Evolutionary conservation across 495 filamentous ascomycete species (phyloP).

Genomic region (Trichoderma erinaceum): DNA sequence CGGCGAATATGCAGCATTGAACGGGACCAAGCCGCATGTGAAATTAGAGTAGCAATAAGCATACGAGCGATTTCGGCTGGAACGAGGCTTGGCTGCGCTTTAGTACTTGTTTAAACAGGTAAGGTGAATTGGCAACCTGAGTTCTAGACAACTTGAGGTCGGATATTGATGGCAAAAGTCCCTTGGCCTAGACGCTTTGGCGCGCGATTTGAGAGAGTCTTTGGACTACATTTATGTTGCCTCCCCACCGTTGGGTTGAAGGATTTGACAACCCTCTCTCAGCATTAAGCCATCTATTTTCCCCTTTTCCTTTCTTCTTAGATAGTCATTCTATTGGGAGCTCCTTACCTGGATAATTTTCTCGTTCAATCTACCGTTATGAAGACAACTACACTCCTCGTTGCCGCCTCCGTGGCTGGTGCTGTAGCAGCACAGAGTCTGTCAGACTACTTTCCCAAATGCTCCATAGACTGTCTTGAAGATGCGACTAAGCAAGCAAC

Average conservation of each 20-base stretch:
- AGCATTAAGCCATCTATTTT: too few relatives aligned
- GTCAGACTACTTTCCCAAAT: neutral
- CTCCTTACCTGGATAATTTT: neutral
- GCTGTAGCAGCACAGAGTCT: neutral
- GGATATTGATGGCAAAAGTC: too few relatives aligned
- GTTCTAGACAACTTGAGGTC: too few relatives aligned
- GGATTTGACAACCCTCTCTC: too few relatives aligned
- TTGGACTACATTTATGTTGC: too few relatives aligned
- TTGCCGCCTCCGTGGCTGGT: neutral
- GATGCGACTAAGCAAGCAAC: neutral
- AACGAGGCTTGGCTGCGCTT: too few relatives aligned
- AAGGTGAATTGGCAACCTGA: too few relatives aligned
- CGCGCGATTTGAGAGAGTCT: too few relatives aligned
- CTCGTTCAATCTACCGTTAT: neutral
- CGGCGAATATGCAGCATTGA: neutral
- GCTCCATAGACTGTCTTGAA: neutral
- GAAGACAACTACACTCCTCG: neutral
- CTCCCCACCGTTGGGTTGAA: too few relatives aligned
- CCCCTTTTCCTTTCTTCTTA: neutral
- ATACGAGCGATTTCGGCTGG: too few relatives aligned
- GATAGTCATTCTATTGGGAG: neutral
- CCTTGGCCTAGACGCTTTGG: too few relatives aligned
- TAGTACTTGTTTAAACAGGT: too few relatives aligned
- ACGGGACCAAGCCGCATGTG: neutral
- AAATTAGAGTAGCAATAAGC: neutral